phyloP scores from a whole-genome alignment of 208 protist species.

The Crithidia fasciculata region DNA sequence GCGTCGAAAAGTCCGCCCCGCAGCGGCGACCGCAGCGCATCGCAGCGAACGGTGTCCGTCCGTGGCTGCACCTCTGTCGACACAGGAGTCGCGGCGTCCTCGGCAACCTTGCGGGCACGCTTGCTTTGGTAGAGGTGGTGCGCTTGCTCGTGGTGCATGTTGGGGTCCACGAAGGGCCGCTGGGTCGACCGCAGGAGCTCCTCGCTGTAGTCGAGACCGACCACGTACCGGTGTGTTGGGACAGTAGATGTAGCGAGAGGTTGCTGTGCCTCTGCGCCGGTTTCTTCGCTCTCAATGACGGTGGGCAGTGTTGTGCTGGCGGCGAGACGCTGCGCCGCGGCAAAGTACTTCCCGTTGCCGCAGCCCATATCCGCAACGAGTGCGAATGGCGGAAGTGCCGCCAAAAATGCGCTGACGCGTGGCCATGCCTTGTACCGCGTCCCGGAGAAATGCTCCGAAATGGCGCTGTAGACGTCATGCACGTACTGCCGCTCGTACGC shows the following conservation, averaged over 20 bases:
- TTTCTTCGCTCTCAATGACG: not conserved
- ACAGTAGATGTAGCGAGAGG: not conserved
- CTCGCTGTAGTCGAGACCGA: constrained; percentile 74
- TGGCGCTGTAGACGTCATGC: constrained; percentile 83
- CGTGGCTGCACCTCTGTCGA: constrained; percentile 34
- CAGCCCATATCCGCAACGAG: constrained; percentile 86
- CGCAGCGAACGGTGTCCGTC: constrained; percentile 66
- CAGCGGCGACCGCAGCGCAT: constrained; percentile 68
- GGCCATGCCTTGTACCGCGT: constrained; percentile 93
- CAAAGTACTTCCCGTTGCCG: constrained; percentile 92
- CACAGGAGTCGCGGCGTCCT: constrained; percentile 8
- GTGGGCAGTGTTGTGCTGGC: not conserved
- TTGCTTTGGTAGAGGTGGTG: constrained; percentile 14
- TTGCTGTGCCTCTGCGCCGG: not conserved
- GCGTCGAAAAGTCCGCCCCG: constrained; percentile 76
- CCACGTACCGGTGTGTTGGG: constrained; percentile 51
- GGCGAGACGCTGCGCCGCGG: constrained; percentile 20
- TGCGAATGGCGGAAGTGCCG: constrained; percentile 57
- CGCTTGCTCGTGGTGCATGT: constrained; percentile 23
- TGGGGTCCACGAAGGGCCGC: constrained; percentile 47
- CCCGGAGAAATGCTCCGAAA: constrained; percentile 83
- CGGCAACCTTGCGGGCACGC: not conserved
- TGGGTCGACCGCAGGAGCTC: constrained; percentile 68
- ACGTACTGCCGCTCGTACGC: constrained; percentile 75
- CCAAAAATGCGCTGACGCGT: constrained; percentile 70